A percentile compares a stretch with the other conserved stretches of the same genome.
Evolutionary conservation across 2,329 filamentous ascomycete species (phyloP).

Genomic region (Penicillium sp.): DNA sequence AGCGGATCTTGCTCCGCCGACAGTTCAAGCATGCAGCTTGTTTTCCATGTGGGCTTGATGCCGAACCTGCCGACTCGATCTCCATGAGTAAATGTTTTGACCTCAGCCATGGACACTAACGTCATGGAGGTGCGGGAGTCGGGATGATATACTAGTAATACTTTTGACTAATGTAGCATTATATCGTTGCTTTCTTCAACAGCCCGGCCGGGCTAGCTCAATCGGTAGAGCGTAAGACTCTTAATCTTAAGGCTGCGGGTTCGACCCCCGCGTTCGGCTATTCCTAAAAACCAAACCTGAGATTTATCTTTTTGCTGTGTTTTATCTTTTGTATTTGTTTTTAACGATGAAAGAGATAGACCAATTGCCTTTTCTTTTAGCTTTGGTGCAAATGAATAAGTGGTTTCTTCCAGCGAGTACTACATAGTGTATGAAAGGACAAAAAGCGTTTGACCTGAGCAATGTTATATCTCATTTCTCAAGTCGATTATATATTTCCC

Average conservation of each 20-base stretch:
- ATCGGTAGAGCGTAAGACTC: conserved; percentile 53
- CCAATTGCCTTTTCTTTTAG: too few relatives aligned
- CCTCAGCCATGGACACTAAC: neutral
- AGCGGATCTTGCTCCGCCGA: conserved; percentile 67
- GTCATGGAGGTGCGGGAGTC: neutral
- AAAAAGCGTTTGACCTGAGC: too few relatives aligned
- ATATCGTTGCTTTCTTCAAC: neutral
- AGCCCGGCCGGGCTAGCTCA: conserved; percentile 50
- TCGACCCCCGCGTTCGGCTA: conserved; percentile 46
- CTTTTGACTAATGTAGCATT: neutral
- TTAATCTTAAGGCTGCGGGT: conserved; percentile 47
- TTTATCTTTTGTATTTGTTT: conserved; percentile 1
- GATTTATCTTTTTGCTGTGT: conserved; percentile 18
- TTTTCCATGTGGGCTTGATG: conserved; percentile 23
- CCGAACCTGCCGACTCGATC: conserved; percentile 5
- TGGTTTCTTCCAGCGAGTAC: neutral
- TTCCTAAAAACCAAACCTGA: conserved; percentile 24
- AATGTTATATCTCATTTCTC: too few relatives aligned
- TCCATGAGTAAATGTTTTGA: conserved; percentile 16
- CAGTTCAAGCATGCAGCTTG: conserved; percentile 62
- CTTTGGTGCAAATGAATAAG: neutral
- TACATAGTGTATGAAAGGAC: too few relatives aligned
- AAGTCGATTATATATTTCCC: neutral
- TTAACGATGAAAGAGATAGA: neutral
- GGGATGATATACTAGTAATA: too few relatives aligned